phyloP scores from a whole-genome alignment of 2,329 filamentous ascomycete genomes.

The Helminthosporium solani region DNA sequence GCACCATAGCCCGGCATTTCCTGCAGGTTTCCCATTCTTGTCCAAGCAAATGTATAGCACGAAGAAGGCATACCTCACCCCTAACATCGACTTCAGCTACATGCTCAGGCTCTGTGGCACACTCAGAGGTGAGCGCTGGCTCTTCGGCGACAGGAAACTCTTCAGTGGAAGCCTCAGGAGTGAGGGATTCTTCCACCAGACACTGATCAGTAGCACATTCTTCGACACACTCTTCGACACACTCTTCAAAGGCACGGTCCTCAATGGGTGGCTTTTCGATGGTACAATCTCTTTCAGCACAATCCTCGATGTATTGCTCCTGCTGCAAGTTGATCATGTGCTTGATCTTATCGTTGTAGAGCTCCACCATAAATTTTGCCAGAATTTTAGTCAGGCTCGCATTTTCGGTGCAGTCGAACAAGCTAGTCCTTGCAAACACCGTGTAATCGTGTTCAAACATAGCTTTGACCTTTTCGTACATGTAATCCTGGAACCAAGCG shows the following conservation, averaged over 20 bases:
- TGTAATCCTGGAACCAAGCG: constrained; percentile 13
- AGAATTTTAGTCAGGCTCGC: constrained; percentile 7
- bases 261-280: too few relatives aligned
- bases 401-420: constrained; percentile 12
- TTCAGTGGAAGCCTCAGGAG: neutral
- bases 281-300: too few relatives aligned
- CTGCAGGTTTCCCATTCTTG: constrained; percentile 8
- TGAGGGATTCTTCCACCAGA: neutral
- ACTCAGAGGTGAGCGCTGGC: neutral
- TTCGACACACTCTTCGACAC: too few relatives aligned
- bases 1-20: constrained; percentile 8
- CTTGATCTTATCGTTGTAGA: constrained; percentile 12
- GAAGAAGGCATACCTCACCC: constrained; percentile 6
- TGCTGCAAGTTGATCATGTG: too few relatives aligned
- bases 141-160: constrained; percentile 4
- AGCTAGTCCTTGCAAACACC: constrained; percentile 7
- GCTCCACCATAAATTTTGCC: constrained; percentile 10
- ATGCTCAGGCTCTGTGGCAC: neutral
- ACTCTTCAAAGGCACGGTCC: too few relatives aligned
- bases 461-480: constrained; percentile 9
- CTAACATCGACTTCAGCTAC: neutral
- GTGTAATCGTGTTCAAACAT: constrained; percentile 15
- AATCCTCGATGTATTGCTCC: too few relatives aligned
- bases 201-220: neutral
- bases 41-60: constrained; percentile 9